phyloP scores from a whole-genome alignment of 1,284 basidiomycete species.

The Schizophyllum amplum region DNA sequence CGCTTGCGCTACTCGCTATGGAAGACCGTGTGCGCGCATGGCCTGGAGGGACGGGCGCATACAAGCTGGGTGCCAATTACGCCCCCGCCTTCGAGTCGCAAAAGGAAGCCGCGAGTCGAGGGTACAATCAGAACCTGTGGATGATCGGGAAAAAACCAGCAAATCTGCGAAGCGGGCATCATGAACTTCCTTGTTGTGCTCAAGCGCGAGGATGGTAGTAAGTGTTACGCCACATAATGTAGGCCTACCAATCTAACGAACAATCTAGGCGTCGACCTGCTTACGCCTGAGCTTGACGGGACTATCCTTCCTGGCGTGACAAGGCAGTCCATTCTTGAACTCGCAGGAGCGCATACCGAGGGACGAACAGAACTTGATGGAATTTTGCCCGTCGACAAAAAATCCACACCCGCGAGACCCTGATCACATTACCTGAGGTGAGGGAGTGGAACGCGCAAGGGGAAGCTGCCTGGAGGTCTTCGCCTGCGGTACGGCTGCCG shows the following conservation, averaged over 20 bases:
- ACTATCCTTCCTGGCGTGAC: constrained; percentile 73
- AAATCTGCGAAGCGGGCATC: constrained; percentile 48
- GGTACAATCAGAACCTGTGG: constrained; percentile 55
- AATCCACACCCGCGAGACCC: constrained; percentile 50
- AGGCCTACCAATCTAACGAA: no score
- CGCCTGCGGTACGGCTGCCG: constrained; percentile 64
- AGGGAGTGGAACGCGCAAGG: constrained; percentile 34
- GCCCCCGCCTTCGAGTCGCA: constrained; percentile 62
- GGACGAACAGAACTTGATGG: constrained; percentile 27
- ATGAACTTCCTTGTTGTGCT: constrained; percentile 68
- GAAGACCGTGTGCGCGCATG: constrained; percentile 67
- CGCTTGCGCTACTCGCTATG: constrained; percentile 67
- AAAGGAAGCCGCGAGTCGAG: constrained; percentile 49
- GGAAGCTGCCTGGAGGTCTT: constrained; percentile 62
- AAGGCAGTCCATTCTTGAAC: constrained; percentile 59
- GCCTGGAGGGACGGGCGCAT: constrained; percentile 71
- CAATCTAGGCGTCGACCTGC: constrained; percentile 51
- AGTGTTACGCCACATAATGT: no score
- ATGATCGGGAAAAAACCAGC: constrained; percentile 28
- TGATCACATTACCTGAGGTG: constrained; percentile 59
- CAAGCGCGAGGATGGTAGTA: constrained; percentile 37
- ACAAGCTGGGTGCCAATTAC: constrained; percentile 69
- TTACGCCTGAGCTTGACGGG: constrained; percentile 73
- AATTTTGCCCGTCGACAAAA: constrained; percentile 27
- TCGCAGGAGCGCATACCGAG: constrained; percentile 41